Percentiles rank a stretch among this genome's conserved stretches.
phyloP scores from a whole-genome alignment of 1,284 basidiomycete species.

The Papiliotrema nemorosa region DNA sequence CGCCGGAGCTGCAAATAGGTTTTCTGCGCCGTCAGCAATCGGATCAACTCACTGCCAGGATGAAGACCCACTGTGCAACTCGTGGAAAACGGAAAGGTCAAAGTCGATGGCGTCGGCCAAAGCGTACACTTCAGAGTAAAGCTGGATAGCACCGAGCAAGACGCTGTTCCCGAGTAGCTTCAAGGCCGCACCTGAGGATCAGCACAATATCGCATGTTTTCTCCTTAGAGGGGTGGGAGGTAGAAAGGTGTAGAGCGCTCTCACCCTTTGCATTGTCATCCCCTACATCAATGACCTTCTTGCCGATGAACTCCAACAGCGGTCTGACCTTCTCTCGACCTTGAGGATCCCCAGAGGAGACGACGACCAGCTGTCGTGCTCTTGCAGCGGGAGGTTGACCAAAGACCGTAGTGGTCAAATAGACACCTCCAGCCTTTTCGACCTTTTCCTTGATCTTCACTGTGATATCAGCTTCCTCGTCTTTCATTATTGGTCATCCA shows the following conservation, averaged over 20 bases:
- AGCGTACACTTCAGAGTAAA: conserved; percentile 38
- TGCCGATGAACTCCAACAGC: conserved; percentile 20
- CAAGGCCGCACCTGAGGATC: conserved; percentile 25
- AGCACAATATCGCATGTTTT: neutral
- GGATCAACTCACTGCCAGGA: neutral
- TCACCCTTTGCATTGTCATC: conserved; percentile 35
- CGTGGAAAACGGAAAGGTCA: conserved; percentile 22
- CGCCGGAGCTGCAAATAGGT: conserved; percentile 37
- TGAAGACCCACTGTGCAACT: conserved; percentile 18
- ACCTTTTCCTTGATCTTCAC: conserved; percentile 25
- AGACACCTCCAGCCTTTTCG: conserved; percentile 16
- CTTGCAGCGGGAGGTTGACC: conserved; percentile 33
- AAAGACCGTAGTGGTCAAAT: conserved; percentile 35
- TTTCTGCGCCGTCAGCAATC: conserved; percentile 12
- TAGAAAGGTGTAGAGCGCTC: neutral
- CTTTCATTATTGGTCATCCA: neutral
- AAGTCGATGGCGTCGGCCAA: conserved; percentile 34
- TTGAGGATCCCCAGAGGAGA: conserved; percentile 22
- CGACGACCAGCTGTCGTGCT: conserved; percentile 27
- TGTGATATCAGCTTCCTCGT: conserved; percentile 2
- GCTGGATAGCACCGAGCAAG: conserved; percentile 38
- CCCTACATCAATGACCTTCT: conserved; percentile 31
- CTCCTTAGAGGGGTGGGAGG: neutral
- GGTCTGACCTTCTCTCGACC: conserved; percentile 19
- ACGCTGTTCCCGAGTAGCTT: conserved; percentile 42